Evolutionary conservation across 805 yeast species (phyloP), one percentile per base, ranked within the genome.

Genomic region (Metschnikowia reukaufii): DNA sequence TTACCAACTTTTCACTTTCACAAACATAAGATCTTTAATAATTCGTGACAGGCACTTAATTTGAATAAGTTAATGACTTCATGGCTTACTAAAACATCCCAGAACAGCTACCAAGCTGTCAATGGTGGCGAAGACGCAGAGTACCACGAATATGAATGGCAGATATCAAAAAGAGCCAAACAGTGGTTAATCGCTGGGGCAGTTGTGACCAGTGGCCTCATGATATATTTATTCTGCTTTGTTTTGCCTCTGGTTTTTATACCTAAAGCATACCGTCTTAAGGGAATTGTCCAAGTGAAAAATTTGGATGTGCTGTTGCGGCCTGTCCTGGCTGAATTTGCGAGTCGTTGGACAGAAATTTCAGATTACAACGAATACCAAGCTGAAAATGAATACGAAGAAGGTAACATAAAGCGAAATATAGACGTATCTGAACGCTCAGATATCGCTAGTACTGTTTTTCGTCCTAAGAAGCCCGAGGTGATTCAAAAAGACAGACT

Each of bases 401-500:
- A 34, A 21, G 17, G 10, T 18, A 13, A 34, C 2, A 3, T 4
- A 9, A 31, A 31, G 34, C 34, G 7, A 18, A 34, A 12, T 16
- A 10, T 13, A 8, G 17, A 2, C 7, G 9, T 16, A 2, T 16
- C 17, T 3, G 20, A 6, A 34, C 3, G 2, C n/a, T n/a, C n/a
- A n/a, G n/a, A n/a, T n/a, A n/a, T n/a, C n/a, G n/a, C n/a, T n/a
- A n/a, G n/a, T n/a, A n/a, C n/a, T n/a, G n/a, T n/a, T n/a, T n/a
- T n/a, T n/a, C 13, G 21, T 17, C 6, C 36, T 21, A 37, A 12
- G 16, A 34, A 23, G 20, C 16, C 7, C 2, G 17, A 15, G n/a
- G n/a, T 4, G 23, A 21, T 6, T 4, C 15, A 23, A 13, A 30
- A 12, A 21, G 73, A 72, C 34, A 71, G 96, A 49, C 59, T 86